A percentile compares a stretch with the other conserved stretches of the same genome.
phyloP scores from a whole-genome alignment of 768 basidiomycete genomes.

The Russula lepida region DNA sequence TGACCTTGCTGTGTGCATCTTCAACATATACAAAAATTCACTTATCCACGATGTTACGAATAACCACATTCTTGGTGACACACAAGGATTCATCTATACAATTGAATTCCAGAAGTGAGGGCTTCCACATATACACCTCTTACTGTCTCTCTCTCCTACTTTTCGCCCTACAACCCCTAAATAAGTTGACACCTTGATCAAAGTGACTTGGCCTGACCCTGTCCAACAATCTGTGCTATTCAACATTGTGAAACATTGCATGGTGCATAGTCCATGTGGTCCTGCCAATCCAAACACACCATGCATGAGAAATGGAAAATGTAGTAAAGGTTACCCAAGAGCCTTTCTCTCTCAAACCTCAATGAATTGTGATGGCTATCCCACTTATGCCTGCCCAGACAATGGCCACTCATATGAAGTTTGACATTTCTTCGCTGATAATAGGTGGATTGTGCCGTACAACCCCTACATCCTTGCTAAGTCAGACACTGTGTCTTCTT shows the following conservation, averaged over 20 bases:
- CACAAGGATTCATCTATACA: conserved; percentile 23
- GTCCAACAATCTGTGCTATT: background rate
- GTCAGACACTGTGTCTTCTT: too few species aligned
- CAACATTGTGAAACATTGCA: background rate
- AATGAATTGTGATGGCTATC: background rate
- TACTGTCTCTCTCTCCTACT: conserved; percentile 13
- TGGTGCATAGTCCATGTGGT: background rate
- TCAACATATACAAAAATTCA: conserved; percentile 32
- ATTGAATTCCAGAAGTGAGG: conserved; percentile 42
- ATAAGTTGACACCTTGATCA: background rate
- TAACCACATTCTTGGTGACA: conserved; percentile 28
- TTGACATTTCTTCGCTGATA: too few species aligned
- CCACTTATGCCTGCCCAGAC: background rate
- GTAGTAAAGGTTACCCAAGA: background rate
- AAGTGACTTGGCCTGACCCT: background rate
- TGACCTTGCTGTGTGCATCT: conserved; percentile 40
- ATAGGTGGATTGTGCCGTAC: background rate
- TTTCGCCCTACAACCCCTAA: background rate
- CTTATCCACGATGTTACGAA: too few species aligned
- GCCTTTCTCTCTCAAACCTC: background rate
- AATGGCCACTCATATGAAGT: background rate
- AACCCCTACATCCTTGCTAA: background rate
- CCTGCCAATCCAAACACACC: fast-evolving
- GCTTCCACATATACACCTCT: conserved; percentile 46
- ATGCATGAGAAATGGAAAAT: background rate